phyloP scores from a whole-genome alignment of 768 basidiomycete genomes.

The Kwoniella bestiolae region DNA sequence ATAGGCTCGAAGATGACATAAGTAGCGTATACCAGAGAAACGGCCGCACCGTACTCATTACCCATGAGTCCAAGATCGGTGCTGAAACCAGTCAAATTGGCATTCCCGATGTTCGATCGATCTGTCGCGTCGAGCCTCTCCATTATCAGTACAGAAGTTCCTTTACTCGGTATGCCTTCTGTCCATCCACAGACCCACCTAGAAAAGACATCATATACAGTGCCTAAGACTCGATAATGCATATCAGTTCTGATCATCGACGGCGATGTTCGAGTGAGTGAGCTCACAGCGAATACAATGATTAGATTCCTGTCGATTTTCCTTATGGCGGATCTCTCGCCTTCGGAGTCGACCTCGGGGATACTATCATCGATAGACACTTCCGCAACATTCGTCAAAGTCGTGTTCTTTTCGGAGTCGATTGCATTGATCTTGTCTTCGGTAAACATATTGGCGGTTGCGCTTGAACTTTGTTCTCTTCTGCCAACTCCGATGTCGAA shows the following conservation, averaged over 20 bases:
- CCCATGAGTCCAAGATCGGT: conserved; percentile 18
- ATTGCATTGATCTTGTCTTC: background rate
- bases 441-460: background rate
- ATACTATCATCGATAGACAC: background rate
- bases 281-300: conserved; percentile 9
- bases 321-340: conserved; percentile 7
- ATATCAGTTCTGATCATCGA: background rate
- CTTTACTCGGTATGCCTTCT: background rate
- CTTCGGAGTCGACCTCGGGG: conserved; percentile 4
- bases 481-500: background rate
- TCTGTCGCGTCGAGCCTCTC: background rate
- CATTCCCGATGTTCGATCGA: conserved; percentile 16
- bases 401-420: conserved; percentile 6
- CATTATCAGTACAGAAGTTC: background rate
- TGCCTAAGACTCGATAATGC: background rate
- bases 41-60: conserved; percentile 52
- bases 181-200: background rate
- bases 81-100: conserved; percentile 7
- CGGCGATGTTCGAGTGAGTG: background rate
- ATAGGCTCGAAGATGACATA: conserved; percentile 16
- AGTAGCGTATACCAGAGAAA: conserved; percentile 70
- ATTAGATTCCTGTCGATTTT: conserved; percentile 11
- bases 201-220: conserved; percentile 19
- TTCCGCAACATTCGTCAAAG: background rate
- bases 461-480: background rate